Base-by-base conservation (phyloP, 805 yeast species). In the Candida ulmi region DNA sequence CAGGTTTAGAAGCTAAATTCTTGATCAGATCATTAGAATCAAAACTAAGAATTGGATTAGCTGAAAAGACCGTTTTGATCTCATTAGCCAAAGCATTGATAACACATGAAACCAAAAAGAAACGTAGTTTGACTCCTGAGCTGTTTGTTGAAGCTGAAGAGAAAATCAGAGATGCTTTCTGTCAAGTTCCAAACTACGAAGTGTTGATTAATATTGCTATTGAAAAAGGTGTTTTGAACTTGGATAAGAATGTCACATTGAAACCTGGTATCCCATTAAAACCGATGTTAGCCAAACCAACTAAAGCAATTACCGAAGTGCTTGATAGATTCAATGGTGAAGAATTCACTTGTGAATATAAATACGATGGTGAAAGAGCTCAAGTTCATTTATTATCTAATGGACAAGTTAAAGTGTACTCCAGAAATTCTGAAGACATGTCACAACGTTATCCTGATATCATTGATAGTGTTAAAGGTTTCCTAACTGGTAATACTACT, bases 241-340 rank as follows among this genome's bases (percentile, higher is more conserved):
- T 93, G 31, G 65, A 74, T 35, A 80, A 82, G 9, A 75, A 80
- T 47, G 80, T 95, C 51, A 78, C 78, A 30, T 65, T 93, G 45
- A 79, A 82, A 9, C 96, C 99, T 0, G 98, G 98, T 2, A 80
- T 93, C 5, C 99, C 99, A 1, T 69, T 93, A 51, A 91, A 90
- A 57, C 99, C 99, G 1, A 93, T 93, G 99, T 75, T 93, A 54
- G 99, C 99, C 7, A 93, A 91, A 57, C 99, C 99, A 2, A 91
- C 98, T 0, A 91, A 93, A 56, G 76, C 96, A 2, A 81, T 93
- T 27, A 76, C 84, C n/a, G 99, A 93, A 57, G 86, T 93, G 1
- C 69, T 93, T 44, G 96, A 93, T 58, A 69, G 95, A 41, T 90
- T 93, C 58, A 84, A 83, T 47, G 88, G 81, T 34, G 83, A 81